A percentile compares a stretch with the other conserved stretches of the same genome.
Conservation (phyloP, 805 yeast genomes). For the Debaryomyces tyrocola region DNA sequence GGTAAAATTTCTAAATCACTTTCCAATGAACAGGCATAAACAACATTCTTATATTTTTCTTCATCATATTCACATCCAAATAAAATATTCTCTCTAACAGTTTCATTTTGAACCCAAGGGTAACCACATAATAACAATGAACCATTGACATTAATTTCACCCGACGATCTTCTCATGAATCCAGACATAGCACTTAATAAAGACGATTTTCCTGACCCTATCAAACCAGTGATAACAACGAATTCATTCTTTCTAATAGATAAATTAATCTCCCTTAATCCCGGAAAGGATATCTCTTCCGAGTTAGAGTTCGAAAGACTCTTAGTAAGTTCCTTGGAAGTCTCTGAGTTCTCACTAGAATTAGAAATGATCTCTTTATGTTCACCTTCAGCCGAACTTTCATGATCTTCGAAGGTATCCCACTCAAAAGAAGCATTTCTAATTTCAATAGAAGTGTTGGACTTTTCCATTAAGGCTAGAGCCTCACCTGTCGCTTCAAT, state of each 20-base stretch:
- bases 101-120: slow-evolving; percentile 39
- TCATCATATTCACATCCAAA: slow-evolving; percentile 27
- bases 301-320: slow-evolving; percentile 8
- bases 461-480: slow-evolving; percentile 20
- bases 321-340: slow-evolving; percentile 2
- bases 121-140: slow-evolving; percentile 30
- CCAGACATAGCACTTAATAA: slow-evolving; percentile 38
- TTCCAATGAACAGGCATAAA: slow-evolving; percentile 31
- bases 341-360: background rate
- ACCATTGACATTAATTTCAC: slow-evolving; percentile 30
- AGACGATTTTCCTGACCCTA: slow-evolving; percentile 40
- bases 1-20: slow-evolving; percentile 32
- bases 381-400: background rate
- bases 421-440: slow-evolving; percentile 27
- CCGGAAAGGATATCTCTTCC: slow-evolving; percentile 21
- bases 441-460: slow-evolving; percentile 21
- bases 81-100: slow-evolving; percentile 31
- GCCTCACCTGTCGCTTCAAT: slow-evolving; percentile 27
- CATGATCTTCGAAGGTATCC: slow-evolving; percentile 21
- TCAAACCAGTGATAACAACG: slow-evolving; percentile 35
- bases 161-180: slow-evolving; percentile 32
- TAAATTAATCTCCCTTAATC: slow-evolving; percentile 27
- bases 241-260: slow-evolving; percentile 31
- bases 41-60: slow-evolving; percentile 22
- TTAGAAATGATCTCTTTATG: background rate